Conservation (phyloP, 2,329 filamentous ascomycete genomes). For the Bipolaris cookei region DNA sequence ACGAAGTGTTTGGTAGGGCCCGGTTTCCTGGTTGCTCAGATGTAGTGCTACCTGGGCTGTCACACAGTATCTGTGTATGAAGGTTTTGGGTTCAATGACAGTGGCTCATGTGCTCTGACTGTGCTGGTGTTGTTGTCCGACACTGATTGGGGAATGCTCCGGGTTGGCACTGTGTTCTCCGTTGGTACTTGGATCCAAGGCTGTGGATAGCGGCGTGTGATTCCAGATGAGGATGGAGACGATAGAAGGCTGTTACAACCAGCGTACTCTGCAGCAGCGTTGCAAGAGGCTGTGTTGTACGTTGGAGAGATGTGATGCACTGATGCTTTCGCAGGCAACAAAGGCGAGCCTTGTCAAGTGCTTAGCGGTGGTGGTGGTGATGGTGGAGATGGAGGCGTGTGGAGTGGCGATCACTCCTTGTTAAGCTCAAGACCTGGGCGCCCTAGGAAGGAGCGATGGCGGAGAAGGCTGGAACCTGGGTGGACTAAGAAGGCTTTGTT, state of each 20-base stretch:
- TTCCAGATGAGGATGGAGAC: constrained; percentile 35
- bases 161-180: constrained; percentile 34
- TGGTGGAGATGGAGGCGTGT: constrained; percentile 48
- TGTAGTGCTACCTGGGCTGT: constrained; percentile 52
- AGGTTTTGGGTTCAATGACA: constrained; percentile 44
- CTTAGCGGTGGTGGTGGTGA: constrained; percentile 9
- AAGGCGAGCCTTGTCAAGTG: constrained; percentile 29
- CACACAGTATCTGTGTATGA: constrained; percentile 46
- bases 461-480: constrained; percentile 55
- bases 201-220: constrained; percentile 32
- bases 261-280: constrained; percentile 32
- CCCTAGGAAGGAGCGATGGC: constrained; percentile 53
- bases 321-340: constrained; percentile 26
- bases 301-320: constrained; percentile 33
- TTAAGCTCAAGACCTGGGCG: constrained; percentile 57
- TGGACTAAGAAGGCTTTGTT: constrained; percentile 47
- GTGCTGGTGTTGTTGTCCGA: constrained; percentile 39
- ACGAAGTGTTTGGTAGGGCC: constrained; percentile 49
- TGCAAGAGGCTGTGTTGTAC: constrained; percentile 46
- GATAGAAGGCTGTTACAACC: constrained; percentile 24
- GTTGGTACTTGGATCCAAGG: constrained; percentile 32
- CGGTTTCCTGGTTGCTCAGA: constrained; percentile 57
- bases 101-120: constrained; percentile 35
- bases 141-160: constrained; percentile 23
- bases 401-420: constrained; percentile 57